phyloP scores from a whole-genome alignment of 2,329 filamentous ascomycete species.

The Xylaria hypoxylon region DNA sequence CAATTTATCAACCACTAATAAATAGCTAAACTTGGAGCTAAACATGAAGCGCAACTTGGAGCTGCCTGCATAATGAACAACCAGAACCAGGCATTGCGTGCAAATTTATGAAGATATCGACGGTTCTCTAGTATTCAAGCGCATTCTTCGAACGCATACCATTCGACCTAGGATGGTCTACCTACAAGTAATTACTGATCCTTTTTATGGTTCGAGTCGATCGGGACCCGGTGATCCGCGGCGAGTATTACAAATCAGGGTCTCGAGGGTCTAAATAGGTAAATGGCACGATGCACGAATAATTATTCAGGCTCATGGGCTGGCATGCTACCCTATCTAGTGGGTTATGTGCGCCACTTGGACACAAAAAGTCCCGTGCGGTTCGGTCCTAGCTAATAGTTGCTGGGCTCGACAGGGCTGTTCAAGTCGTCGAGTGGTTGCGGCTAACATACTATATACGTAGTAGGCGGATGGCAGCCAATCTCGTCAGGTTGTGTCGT shows the following conservation, averaged over 20 bases:
- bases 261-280: not conserved
- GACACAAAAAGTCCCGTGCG: slow-evolving; percentile 31
- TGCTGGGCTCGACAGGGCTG: slow-evolving; percentile 10
- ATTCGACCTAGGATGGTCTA: not conserved
- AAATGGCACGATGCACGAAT: slow-evolving; percentile 11
- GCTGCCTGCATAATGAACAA: not conserved
- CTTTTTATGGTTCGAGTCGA: not conserved
- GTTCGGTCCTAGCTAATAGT: slow-evolving; percentile 7
- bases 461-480: slow-evolving; percentile 8
- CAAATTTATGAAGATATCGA: not conserved
- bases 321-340: not conserved
- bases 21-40: not conserved
- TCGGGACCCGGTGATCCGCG: not conserved
- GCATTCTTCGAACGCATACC: too few relatives aligned
- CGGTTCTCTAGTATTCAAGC: not conserved
- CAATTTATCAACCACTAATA: not conserved
- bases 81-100: not conserved
- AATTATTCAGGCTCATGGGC: not conserved
- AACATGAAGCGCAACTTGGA: too few relatives aligned
- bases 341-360: slow-evolving; percentile 18
- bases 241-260: slow-evolving; percentile 26
- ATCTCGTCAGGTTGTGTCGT: slow-evolving; percentile 16
- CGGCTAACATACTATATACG: too few relatives aligned
- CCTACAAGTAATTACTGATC: not conserved
- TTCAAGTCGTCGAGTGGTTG: not conserved